A percentile compares a stretch with the other conserved stretches of the same genome.
phyloP scores from a whole-genome alignment of 495 filamentous ascomycete species.

The Lentithecium fluviatile region DNA sequence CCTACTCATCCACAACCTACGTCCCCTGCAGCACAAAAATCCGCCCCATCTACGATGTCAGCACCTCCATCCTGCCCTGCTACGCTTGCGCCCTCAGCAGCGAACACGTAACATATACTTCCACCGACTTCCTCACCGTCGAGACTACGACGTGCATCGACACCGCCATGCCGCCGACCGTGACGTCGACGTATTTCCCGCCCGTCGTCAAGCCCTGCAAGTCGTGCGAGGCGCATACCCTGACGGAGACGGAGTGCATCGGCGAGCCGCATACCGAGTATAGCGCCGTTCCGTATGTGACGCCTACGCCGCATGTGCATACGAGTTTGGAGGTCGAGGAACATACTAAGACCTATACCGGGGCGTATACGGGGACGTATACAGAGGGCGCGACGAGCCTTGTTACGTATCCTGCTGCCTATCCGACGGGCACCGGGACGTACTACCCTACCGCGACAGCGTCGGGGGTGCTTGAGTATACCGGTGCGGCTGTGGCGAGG shows the following conservation, averaged over 20 bases:
- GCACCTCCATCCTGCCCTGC: constrained; percentile 27
- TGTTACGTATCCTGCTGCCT: neutral
- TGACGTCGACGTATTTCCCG: constrained; percentile 2
- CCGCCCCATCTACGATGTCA: constrained; percentile 33
- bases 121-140: constrained; percentile 30
- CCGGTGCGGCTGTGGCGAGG: constrained; percentile 6
- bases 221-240: constrained; percentile 22
- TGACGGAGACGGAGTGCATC: constrained; percentile 26
- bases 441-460: constrained; percentile 7
- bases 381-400: neutral
- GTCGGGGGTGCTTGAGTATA: constrained; percentile 2
- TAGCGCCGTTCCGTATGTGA: constrained; percentile 25
- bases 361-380: neutral
- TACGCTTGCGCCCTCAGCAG: constrained; percentile 30
- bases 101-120: constrained; percentile 23
- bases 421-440: neutral
- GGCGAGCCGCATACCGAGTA: constrained; percentile 17
- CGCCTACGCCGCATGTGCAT: constrained; percentile 22
- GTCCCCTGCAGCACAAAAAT: constrained; percentile 28
- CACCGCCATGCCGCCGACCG: constrained; percentile 2
- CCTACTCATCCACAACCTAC: constrained; percentile 11
- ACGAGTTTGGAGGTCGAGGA: neutral
- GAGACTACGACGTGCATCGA: constrained; percentile 20
- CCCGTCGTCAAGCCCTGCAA: constrained; percentile 31
- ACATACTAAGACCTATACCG: neutral